phyloP scores from a whole-genome alignment of 2,329 filamentous ascomycete genomes.

The Aspergillus tanneri region DNA sequence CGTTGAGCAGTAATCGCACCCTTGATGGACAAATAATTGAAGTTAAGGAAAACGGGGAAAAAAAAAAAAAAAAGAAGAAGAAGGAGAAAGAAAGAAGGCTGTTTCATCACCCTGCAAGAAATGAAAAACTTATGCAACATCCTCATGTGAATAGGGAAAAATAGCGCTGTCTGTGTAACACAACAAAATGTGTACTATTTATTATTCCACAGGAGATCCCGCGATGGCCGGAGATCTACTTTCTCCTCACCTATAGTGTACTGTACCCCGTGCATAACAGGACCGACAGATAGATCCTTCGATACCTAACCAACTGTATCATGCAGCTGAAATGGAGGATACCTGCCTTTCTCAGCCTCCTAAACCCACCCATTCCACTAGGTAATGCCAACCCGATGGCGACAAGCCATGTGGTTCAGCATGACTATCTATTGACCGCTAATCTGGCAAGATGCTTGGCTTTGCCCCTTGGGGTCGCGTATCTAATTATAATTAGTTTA shows the following conservation, averaged over 20 bases:
- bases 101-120: not conserved
- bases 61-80: too few species aligned
- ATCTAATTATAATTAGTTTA: too few species aligned
- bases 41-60: too few species aligned
- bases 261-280: not conserved
- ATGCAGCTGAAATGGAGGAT: not conserved
- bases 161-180: not conserved
- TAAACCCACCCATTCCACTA: too few species aligned
- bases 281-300: not conserved
- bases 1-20: too few species aligned
- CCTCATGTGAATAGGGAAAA: not conserved
- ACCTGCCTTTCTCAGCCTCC: not conserved
- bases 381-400: too few species aligned
- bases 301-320: not conserved
- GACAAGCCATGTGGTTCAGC: constrained; percentile 11
- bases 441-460: constrained; percentile 8
- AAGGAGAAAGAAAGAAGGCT: too few species aligned
- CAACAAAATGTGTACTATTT: too few species aligned
- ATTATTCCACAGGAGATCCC: not conserved
- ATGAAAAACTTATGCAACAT: not conserved
- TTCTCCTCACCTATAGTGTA: not conserved
- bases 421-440: constrained; percentile 13
- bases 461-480: not conserved
- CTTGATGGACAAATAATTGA: too few species aligned
- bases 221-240: not conserved